phyloP scores from a whole-genome alignment of 257 asterid species.

The Ilex aquifolium region DNA sequence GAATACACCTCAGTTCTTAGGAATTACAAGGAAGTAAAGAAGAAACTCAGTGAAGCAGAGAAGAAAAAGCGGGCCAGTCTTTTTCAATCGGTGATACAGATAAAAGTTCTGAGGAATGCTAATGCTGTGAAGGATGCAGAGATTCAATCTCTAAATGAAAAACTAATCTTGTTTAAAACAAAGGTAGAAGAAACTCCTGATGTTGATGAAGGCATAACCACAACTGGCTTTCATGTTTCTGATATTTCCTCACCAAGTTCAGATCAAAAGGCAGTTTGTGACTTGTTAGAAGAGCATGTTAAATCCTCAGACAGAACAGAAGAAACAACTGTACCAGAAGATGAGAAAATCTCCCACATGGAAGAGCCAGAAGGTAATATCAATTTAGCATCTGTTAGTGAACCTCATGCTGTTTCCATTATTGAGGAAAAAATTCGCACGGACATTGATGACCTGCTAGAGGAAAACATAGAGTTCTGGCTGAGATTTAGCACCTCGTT shows the following conservation, averaged over 20 bases:
- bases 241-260: slow-evolving; percentile 1
- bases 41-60: slow-evolving; percentile 42
- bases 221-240: slow-evolving; percentile 3
- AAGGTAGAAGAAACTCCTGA: slow-evolving; percentile 7
- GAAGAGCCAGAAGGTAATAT: slow-evolving; percentile 19
- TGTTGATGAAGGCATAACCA: slow-evolving; percentile 4
- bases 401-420: slow-evolving; percentile 17
- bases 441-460: slow-evolving; percentile 42
- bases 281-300: background rate
- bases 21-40: slow-evolving; percentile 38
- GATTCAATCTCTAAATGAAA: slow-evolving; percentile 31
- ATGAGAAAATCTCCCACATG: slow-evolving; percentile 14
- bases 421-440: slow-evolving; percentile 41
- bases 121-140: slow-evolving; percentile 41
- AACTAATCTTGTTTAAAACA: slow-evolving; percentile 15
- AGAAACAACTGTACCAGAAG: slow-evolving; percentile 9
- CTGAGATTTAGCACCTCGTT: slow-evolving; percentile 39
- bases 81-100: slow-evolving; percentile 39
- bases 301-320: slow-evolving; percentile 3
- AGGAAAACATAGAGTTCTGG: slow-evolving; percentile 46
- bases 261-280: slow-evolving; percentile 1
- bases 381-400: slow-evolving; percentile 14
- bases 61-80: slow-evolving; percentile 41
- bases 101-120: slow-evolving; percentile 36
- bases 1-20: slow-evolving; percentile 35